These are phyloP conservation scores for Fusarium sp. DNA, from an alignment of 2,329 filamentous ascomycete genomes.

Conservation along the genomic window DNA sequence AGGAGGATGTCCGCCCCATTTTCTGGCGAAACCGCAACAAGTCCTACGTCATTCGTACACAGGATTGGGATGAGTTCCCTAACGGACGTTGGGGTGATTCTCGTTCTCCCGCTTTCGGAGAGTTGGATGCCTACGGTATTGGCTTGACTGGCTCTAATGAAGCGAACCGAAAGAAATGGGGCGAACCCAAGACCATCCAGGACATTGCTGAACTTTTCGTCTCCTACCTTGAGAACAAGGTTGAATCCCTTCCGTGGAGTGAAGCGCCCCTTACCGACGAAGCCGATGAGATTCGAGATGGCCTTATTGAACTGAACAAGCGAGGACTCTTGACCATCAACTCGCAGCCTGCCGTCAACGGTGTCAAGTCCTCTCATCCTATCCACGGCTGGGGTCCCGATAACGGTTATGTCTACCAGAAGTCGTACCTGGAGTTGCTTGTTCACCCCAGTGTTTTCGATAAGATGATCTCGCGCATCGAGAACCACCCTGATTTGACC, in stretches of 20 bases:
- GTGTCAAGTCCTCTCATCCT: slow-evolving; percentile 86
- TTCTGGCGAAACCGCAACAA: slow-evolving; percentile 99
- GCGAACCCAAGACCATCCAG: slow-evolving; percentile 80
- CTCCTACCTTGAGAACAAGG: slow-evolving; percentile 81
- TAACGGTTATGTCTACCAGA: slow-evolving; percentile 98
- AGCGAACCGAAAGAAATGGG: slow-evolving; percentile 95
- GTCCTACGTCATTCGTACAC: slow-evolving; percentile 93
- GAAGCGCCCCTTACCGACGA: slow-evolving; percentile 88
- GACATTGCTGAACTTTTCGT: slow-evolving; percentile 89
- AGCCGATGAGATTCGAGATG: slow-evolving; percentile 79
- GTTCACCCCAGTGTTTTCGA: slow-evolving; percentile 83
- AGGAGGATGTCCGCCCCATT: slow-evolving; percentile 96
- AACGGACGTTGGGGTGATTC: slow-evolving; percentile 99
- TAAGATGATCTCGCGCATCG: slow-evolving; percentile 81
- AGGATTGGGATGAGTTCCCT: slow-evolving; percentile 99
- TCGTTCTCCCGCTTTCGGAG: slow-evolving; percentile 93
- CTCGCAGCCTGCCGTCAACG: slow-evolving; percentile 94
- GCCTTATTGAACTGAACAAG: slow-evolving; percentile 84
- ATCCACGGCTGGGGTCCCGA: slow-evolving; percentile 93
- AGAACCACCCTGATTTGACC: slow-evolving; percentile 82
- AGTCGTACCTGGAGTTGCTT: slow-evolving; percentile 93
- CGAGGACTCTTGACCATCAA: slow-evolving; percentile 95
- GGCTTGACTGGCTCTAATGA: slow-evolving; percentile 95
- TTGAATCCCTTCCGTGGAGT: slow-evolving; percentile 92
- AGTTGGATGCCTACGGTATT: slow-evolving; percentile 93